Evolutionary conservation across 83 land plant species (phyloP).

Genomic region (Picea mariana): DNA sequence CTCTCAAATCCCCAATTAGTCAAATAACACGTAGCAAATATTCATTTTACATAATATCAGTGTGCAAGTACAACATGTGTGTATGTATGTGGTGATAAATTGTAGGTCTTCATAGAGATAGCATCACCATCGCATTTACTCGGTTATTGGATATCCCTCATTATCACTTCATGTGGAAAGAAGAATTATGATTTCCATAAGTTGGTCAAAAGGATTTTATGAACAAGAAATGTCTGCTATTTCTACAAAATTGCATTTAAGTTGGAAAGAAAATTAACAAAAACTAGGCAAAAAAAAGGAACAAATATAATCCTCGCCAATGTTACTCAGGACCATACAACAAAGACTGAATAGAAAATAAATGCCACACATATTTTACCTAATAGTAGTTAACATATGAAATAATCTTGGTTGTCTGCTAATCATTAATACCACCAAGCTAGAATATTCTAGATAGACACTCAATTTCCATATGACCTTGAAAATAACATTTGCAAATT

Average conservation of each 20-base stretch:
- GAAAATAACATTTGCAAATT: too few relatives aligned
- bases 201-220: background rate
- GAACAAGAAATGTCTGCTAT: background rate
- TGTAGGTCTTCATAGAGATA: background rate
- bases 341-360: background rate
- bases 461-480: too few relatives aligned
- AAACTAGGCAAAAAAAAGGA: too few relatives aligned
- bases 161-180: background rate
- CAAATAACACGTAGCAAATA: too few relatives aligned
- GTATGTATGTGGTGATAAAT: background rate
- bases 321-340: too few relatives aligned
- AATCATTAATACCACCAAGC: slow-evolving; percentile 9
- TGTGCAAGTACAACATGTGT: background rate
- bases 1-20: too few relatives aligned
- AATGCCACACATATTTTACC: background rate
- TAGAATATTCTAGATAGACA: too few relatives aligned
- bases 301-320: too few relatives aligned
- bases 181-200: background rate
- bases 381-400: background rate
- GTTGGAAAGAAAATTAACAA: background rate
- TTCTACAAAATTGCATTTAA: background rate
- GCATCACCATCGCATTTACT: background rate
- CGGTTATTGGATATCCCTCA: background rate
- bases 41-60: background rate
- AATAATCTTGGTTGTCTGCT: slow-evolving; percentile 69